phyloP scores from a whole-genome alignment of 495 filamentous ascomycete species.

The Pyronema domesticum region DNA sequence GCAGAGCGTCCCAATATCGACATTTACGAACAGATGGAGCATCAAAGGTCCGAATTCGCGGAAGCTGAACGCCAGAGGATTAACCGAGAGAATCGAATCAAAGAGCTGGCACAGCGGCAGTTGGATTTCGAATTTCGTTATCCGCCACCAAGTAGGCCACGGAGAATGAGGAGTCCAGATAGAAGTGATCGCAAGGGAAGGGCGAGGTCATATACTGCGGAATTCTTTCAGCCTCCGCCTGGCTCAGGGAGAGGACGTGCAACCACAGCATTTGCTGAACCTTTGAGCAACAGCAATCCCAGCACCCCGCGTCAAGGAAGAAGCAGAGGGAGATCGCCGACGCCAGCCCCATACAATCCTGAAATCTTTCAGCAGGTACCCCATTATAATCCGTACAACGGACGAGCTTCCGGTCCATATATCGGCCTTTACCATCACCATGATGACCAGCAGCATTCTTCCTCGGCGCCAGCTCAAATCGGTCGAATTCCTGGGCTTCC shows the following conservation, averaged over 20 bases:
- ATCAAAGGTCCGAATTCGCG: not conserved
- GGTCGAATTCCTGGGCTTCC: not conserved
- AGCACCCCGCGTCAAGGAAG: not conserved
- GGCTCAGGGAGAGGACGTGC: not conserved
- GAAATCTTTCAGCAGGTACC: not conserved
- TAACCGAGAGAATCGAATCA: not conserved
- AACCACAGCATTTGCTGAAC: not conserved
- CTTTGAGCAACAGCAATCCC: not conserved
- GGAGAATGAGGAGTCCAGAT: not conserved
- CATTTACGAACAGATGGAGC: not conserved
- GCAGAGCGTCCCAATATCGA: not conserved
- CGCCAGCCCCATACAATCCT: not conserved
- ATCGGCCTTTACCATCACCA: not conserved
- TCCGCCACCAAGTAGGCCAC: constrained; percentile 9
- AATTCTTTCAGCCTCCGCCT: not conserved
- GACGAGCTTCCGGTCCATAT: not conserved
- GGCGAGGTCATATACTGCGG: not conserved
- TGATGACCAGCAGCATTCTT: not conserved
- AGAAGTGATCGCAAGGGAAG: not conserved
- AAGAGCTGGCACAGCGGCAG: not conserved
- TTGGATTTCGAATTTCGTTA: constrained; percentile 13
- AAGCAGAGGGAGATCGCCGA: not conserved
- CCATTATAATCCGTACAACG: not conserved
- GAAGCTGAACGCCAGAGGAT: not conserved
- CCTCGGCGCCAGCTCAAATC: not conserved